These are phyloP conservation scores for Calvatia gigantea DNA, from an alignment of 768 basidiomycete species.

Conservation along the genomic window DNA sequence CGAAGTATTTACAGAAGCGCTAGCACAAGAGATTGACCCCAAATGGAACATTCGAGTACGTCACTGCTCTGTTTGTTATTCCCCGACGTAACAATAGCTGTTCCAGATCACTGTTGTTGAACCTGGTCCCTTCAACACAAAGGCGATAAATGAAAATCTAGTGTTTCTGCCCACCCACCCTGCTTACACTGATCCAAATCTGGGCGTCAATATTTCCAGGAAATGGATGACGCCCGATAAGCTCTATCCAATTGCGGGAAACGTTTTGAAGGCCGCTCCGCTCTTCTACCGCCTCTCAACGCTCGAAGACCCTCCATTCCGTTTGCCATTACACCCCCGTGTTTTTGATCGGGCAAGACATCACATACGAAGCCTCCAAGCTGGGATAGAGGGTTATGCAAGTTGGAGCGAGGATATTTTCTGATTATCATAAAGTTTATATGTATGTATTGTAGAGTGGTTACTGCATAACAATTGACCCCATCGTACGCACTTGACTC, in stretches of 20 bases:
- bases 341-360: background rate
- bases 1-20: constrained; percentile 35
- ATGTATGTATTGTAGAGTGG: too few relatives aligned
- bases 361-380: background rate
- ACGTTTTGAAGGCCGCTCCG: background rate
- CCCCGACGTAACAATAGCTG: background rate
- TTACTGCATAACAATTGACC: too few relatives aligned
- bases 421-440: too few relatives aligned
- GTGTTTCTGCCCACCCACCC: constrained; percentile 14
- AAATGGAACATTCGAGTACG: constrained; percentile 46
- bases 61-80: background rate
- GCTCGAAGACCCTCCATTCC: constrained; percentile 7
- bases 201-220: constrained; percentile 8
- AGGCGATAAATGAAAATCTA: constrained; percentile 12
- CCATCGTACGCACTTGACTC: too few relatives aligned
- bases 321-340: constrained; percentile 4
- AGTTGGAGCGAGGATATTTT: constrained; percentile 6
- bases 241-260: background rate
- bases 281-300: constrained; percentile 5
- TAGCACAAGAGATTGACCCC: constrained; percentile 39
- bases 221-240: constrained; percentile 7
- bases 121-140: constrained; percentile 18
- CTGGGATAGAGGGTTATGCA: background rate
- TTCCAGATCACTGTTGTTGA: constrained; percentile 17
- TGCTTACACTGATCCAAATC: constrained; percentile 17